Conservation (phyloP, 1,284 basidiomycete genomes). For the Cutaneotrichosporon spelunceum region DNA sequence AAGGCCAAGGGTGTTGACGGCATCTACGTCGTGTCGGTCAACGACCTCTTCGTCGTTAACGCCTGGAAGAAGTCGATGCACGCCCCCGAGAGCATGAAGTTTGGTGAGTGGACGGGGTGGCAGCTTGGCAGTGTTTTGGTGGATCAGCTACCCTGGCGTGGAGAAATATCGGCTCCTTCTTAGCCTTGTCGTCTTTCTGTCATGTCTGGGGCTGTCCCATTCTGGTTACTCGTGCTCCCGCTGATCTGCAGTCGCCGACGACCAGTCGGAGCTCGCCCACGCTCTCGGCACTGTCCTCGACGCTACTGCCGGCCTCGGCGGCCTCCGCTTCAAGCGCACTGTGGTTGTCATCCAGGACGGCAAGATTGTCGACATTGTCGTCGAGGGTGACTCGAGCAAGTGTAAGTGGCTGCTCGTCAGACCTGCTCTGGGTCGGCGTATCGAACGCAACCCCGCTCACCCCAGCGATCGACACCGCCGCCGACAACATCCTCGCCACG, state of each 20-base stretch:
- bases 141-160: too few relatives aligned
- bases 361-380: constrained; percentile 58
- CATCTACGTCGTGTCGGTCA: constrained; percentile 67
- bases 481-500: constrained; percentile 59
- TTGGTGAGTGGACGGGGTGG: constrained; percentile 33
- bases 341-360: constrained; percentile 54
- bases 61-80: constrained; percentile 69
- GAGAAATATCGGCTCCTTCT: too few relatives aligned
- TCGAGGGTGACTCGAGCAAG: constrained; percentile 61
- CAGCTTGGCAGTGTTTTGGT: too few relatives aligned
- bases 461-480: constrained; percentile 59
- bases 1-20: constrained; percentile 65
- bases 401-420: constrained; percentile 30
- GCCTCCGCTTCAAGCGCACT: constrained; percentile 63
- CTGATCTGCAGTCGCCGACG: constrained; percentile 59
- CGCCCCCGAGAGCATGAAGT: constrained; percentile 36
- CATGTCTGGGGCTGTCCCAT: too few relatives aligned
- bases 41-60: constrained; percentile 61
- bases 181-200: too few relatives aligned
- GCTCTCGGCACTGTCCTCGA: constrained; percentile 65
- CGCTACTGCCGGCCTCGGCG: constrained; percentile 61
- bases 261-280: constrained; percentile 60
- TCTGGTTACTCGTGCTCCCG: too few relatives aligned
- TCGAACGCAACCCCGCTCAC: constrained; percentile 1
- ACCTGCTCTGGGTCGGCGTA: too few relatives aligned